These are phyloP conservation scores for Sphagnum tenellum DNA, from an alignment of 225 moss, liverwort and hornwort genomes.

Conservation along the genomic window DNA sequence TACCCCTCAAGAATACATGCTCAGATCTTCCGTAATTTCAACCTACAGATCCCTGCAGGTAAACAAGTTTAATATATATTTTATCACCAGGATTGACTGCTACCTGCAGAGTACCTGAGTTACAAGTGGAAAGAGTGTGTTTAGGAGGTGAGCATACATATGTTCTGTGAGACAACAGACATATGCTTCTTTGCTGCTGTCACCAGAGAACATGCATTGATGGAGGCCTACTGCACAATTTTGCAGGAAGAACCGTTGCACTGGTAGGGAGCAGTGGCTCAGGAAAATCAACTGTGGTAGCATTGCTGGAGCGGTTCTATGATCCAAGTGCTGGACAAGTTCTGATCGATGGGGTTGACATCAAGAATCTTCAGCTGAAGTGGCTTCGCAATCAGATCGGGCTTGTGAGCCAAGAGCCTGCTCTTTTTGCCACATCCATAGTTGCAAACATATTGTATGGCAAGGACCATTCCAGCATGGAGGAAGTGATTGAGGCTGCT, in stretches of 20 bases:
- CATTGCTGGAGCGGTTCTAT: slow-evolving; percentile 63
- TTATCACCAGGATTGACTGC: too few species aligned
- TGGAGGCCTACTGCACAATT: neutral
- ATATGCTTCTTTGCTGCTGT: too few species aligned
- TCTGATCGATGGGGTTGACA: slow-evolving; percentile 45
- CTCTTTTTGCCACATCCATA: slow-evolving; percentile 51
- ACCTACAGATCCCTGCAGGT: slow-evolving; percentile 27
- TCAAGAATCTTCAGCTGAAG: slow-evolving; percentile 44
- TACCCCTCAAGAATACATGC: slow-evolving; percentile 51
- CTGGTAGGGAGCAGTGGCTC: slow-evolving; percentile 61
- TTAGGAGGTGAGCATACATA: too few species aligned
- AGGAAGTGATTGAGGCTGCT: slow-evolving; percentile 53
- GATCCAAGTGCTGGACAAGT: slow-evolving; percentile 44
- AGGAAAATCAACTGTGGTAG: slow-evolving; percentile 62
- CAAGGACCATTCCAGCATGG: slow-evolving; percentile 34
- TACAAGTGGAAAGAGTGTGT: too few species aligned
- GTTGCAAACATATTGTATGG: slow-evolving; percentile 52
- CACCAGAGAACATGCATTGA: too few species aligned
- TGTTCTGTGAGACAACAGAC: too few species aligned
- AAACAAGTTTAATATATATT: too few species aligned
- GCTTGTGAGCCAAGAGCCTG: slow-evolving; percentile 62
- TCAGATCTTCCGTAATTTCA: slow-evolving; percentile 44
- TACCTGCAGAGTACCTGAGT: too few species aligned
- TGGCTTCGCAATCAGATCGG: slow-evolving; percentile 66
- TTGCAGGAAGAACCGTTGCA: slow-evolving; percentile 42